phyloP scores from a whole-genome alignment of 2,329 filamentous ascomycete genomes.

The Zymoseptoria pseudotritici region DNA sequence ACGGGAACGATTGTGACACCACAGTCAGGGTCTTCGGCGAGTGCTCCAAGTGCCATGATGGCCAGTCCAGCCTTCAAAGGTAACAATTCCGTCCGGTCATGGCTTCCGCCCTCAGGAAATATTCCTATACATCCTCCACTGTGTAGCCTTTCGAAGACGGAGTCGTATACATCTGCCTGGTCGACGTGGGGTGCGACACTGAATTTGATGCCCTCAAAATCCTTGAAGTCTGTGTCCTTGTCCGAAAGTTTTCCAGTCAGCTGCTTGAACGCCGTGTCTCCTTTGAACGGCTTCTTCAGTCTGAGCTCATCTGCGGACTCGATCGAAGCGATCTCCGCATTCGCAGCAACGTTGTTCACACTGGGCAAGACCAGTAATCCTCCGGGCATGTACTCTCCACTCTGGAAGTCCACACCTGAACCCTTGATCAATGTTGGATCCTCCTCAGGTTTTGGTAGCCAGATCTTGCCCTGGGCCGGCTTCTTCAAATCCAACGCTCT shows the following conservation, averaged over 20 bases:
- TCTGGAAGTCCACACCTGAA: slow-evolving; percentile 69
- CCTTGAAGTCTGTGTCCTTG: slow-evolving; percentile 50
- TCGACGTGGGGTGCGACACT: slow-evolving; percentile 89
- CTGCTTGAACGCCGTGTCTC: slow-evolving; percentile 65
- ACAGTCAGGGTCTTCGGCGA: slow-evolving; percentile 78
- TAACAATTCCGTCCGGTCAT: slow-evolving; percentile 84
- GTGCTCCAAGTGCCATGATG: slow-evolving; percentile 90
- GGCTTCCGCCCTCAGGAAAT: slow-evolving; percentile 93
- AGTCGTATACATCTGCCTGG: slow-evolving; percentile 87
- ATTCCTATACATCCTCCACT: slow-evolving; percentile 87
- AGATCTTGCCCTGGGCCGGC: slow-evolving; percentile 69
- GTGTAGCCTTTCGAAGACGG: slow-evolving; percentile 77
- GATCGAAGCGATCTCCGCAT: slow-evolving; percentile 76
- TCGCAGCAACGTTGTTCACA: slow-evolving; percentile 71
- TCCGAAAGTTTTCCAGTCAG: slow-evolving; percentile 59
- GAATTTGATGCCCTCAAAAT: slow-evolving; percentile 70
- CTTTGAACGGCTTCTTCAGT: slow-evolving; percentile 81
- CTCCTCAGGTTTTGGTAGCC: slow-evolving; percentile 78
- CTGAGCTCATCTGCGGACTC: slow-evolving; percentile 71
- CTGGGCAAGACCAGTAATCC: slow-evolving; percentile 83
- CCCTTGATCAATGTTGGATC: slow-evolving; percentile 76
- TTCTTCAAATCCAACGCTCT: slow-evolving; percentile 85
- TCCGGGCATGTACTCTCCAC: slow-evolving; percentile 64
- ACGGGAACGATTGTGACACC: slow-evolving; percentile 91
- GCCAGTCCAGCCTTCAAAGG: slow-evolving; percentile 94